Evolutionary conservation across 2,329 filamentous ascomycete genomes (phyloP), one percentile per base, ranked within the genome.

Genomic region (Xenoacremonium recifei): DNA sequence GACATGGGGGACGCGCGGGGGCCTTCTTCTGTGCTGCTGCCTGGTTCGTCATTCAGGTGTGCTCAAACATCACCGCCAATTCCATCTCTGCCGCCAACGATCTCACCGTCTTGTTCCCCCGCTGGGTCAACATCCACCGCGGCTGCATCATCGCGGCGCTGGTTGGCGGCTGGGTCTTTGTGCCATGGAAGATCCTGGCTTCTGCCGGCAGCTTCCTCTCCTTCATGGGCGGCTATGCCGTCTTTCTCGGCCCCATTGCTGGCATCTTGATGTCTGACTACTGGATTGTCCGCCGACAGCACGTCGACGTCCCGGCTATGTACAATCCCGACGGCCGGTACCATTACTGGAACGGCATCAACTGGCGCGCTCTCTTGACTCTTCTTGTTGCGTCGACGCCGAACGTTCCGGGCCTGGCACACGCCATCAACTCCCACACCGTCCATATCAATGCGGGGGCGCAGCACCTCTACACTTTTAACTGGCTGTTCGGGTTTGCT

Each of bases 261-360:
- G 69, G 65, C 29, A 64, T 70, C 35, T 60, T 72, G 27, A 57
- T 59, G n/a, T 56, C 59, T 23, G 69, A 73, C 46, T 73, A 59
- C 48, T 66, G 61, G 61, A 42, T 66, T 21, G 50, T 65, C 45
- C 67, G 70, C 45, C 54, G 57, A 29, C 51, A 59, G 23, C 58
- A 62, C 21, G 59, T 67, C 44, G 67, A 73, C 46, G 60, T 72
- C 21, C 67, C 65, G 2, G 67, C 63, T 11, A 54, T 73, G 25
- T 73, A 73, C 54, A 54, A 66, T 34, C 66, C 65, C 6, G 48
- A 61, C 19, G 68, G 69, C 37, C 65, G 65, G 39, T 72, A 72
- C 48, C 59, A 62, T 33, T 70, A 61, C 51, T 38, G 42, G 9
- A 49, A 48, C 21, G 63, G 64, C 12, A 43, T 55, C 33, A 66